Percentiles rank a stretch among this genome's conserved stretches.
These are phyloP conservation scores for Ambrosiella cleistominuta DNA, from an alignment of 2,329 filamentous ascomycete species.

Conservation along the genomic window DNA sequence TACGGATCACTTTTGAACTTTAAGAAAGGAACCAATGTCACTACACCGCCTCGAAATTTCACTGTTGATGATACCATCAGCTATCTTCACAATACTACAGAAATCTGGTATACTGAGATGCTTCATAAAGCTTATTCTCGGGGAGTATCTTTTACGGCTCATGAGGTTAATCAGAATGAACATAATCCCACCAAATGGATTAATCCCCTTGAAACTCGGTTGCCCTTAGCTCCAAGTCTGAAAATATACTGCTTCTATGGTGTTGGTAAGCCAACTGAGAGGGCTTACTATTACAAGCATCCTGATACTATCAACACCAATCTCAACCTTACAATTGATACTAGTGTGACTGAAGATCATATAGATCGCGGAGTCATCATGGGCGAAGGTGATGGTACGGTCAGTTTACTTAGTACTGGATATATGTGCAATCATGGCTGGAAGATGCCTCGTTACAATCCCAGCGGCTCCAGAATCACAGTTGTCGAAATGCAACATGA, in stretches of 20 bases:
- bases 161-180: conserved; percentile 69
- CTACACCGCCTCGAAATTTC: conserved; percentile 53
- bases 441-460: conserved; percentile 87
- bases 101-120: conserved; percentile 69
- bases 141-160: conserved; percentile 62
- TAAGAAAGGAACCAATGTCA: conserved; percentile 44
- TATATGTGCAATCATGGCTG: conserved; percentile 97
- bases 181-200: conserved; percentile 72
- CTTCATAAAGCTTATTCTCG: conserved; percentile 66
- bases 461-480: conserved; percentile 61
- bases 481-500: conserved; percentile 95
- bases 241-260: conserved; percentile 98
- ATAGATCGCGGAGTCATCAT: conserved; percentile 83
- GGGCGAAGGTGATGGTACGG: conserved; percentile 91
- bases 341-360: conserved; percentile 37
- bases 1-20: conserved; percentile 81
- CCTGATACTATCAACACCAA: conserved; percentile 49
- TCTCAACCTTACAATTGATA: conserved; percentile 60
- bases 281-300: conserved; percentile 73
- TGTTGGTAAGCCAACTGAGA: conserved; percentile 82
- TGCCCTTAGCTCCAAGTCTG: conserved; percentile 72
- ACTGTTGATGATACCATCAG: conserved; percentile 62
- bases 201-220: conserved; percentile 76
- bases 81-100: conserved; percentile 61
- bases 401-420: conserved; percentile 75